Conservation (phyloP, 208 protist genomes). For the Leishmania amazonensis region DNA sequence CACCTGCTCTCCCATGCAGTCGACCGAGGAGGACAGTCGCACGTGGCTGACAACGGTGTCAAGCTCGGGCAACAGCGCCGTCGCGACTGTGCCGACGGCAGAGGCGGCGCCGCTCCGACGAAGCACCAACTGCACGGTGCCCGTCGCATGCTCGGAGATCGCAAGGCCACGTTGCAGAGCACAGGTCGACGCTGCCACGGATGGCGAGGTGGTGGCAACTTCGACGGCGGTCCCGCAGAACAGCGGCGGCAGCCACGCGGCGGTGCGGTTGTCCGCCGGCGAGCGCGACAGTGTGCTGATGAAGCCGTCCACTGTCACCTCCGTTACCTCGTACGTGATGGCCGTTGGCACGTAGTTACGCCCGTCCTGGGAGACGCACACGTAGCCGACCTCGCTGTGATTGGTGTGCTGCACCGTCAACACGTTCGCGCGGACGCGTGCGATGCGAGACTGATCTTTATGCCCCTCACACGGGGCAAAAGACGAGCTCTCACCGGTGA, state of each 20-base stretch:
- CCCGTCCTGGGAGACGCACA: constrained; percentile 76
- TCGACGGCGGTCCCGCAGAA: constrained; percentile 15
- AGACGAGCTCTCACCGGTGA: not conserved
- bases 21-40: constrained; percentile 47
- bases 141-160: constrained; percentile 42
- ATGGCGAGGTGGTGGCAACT: no score
- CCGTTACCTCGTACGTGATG: constrained; percentile 79
- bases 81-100: constrained; percentile 3
- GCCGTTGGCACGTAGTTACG: constrained; percentile 52
- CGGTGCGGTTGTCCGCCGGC: constrained; percentile 3
- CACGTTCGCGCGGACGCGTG: constrained; percentile 29
- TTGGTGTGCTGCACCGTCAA: constrained; percentile 47
- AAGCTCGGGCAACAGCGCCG: constrained; percentile 19
- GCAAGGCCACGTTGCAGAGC: constrained; percentile 29
- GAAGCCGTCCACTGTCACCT: constrained; percentile 53
- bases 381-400: constrained; percentile 48
- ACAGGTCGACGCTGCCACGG: constrained; percentile 6
- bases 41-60: constrained; percentile 39
- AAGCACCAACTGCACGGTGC: constrained; percentile 50
- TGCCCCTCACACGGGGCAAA: constrained; percentile 56
- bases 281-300: constrained; percentile 26
- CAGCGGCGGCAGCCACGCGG: constrained; percentile 36
- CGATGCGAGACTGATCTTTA: constrained; percentile 69
- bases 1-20: constrained; percentile 45
- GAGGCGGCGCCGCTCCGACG: constrained; percentile 11